Base-by-base conservation (phyloP, 108 stramenopile genomes). In the Schizochytrium sp. region DNA sequence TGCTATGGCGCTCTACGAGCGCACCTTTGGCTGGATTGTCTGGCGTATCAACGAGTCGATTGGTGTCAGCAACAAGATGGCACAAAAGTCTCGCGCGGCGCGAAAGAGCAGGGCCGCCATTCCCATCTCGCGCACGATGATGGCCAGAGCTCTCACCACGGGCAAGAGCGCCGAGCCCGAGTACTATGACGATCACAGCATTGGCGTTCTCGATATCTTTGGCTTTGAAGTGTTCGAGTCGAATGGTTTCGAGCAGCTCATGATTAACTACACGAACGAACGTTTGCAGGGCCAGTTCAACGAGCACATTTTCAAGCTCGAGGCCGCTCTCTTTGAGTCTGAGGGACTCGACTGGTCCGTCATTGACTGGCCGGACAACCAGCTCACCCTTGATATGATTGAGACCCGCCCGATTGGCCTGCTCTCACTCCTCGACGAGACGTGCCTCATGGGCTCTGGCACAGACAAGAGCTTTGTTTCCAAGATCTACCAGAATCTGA, bases 341-440 rank as follows among this genome's bases (percentile, higher is more conserved):
- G 89, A 89, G 51, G 89, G 89, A 25, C 44, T 94, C 59, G 92
- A 93, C 71, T 94, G 94, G 94, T 58, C 87, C 34, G 91, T 76
- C 94, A 98, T 99, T 72, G 89, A 95, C 8, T 99, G 98, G 89
- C 95, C 96, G 44, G 98, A 98, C 92, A 99, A 99, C 91, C 97
- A 97, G 88, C 96, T 96, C 53, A 97, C 97, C 28, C 95, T 99
- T 57, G 98, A 98, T 87, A 90, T 99, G 55, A 97, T 99, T 72
- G 96, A 98, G 88, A 92, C 88, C 92, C 21, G 47, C 5, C 91
- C 93, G 60, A 87, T 72, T 76, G 94, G 94, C 5, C 90, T 94
- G 25, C 83, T 94, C 44, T 57, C 89, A 4, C 93, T 94, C 88
- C 90, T 94, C 4, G 94, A 94, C 51, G 93, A 93, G 58, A 91